A percentile compares a stretch with the other conserved stretches of the same genome.
phyloP scores from a whole-genome alignment of 768 basidiomycete genomes.

The Suillus lakei region DNA sequence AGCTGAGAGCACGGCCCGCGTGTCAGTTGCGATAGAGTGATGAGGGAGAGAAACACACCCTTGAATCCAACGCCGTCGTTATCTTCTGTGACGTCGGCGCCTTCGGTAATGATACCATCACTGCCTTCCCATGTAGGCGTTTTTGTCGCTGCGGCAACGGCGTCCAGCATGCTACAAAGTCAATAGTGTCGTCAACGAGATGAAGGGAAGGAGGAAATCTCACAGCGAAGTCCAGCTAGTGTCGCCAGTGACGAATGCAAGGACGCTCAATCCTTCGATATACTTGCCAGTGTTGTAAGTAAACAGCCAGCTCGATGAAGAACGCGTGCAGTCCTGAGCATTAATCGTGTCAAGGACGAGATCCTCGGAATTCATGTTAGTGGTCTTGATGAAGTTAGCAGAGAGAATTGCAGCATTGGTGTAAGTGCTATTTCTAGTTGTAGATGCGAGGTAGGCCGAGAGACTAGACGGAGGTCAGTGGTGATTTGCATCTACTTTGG shows the following conservation, averaged over 20 bases:
- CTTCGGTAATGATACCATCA: conserved; percentile 59
- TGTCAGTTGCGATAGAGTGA: not conserved
- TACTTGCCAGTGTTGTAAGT: conserved; percentile 61
- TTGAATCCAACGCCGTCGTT: conserved; percentile 59
- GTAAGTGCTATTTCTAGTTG: conserved; percentile 50
- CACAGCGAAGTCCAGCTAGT: conserved; percentile 47
- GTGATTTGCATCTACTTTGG: not conserved
- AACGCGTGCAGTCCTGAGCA: conserved; percentile 50
- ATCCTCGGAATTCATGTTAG: conserved; percentile 46
- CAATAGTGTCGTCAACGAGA: conserved; percentile 11
- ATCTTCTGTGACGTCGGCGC: conserved; percentile 42
- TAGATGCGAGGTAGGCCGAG: conserved; percentile 54
- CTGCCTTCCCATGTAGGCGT: conserved; percentile 49
- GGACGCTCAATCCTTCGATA: conserved; percentile 54
- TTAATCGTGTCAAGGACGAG: conserved; percentile 54
- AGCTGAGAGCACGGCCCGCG: conserved; percentile 25
- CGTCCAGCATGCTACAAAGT: conserved; percentile 38
- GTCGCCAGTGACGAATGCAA: conserved; percentile 48
- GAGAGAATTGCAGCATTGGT: conserved; percentile 49
- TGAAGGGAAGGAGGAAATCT: conserved; percentile 16
- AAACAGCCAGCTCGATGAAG: conserved; percentile 51
- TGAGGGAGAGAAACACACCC: conserved; percentile 32
- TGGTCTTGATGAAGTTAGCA: conserved; percentile 52
- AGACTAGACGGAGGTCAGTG: conserved; percentile 34
- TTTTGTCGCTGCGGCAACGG: conserved; percentile 47